phyloP scores from a whole-genome alignment of 2,329 filamentous ascomycete species.

The Diaporthe australafricana region DNA sequence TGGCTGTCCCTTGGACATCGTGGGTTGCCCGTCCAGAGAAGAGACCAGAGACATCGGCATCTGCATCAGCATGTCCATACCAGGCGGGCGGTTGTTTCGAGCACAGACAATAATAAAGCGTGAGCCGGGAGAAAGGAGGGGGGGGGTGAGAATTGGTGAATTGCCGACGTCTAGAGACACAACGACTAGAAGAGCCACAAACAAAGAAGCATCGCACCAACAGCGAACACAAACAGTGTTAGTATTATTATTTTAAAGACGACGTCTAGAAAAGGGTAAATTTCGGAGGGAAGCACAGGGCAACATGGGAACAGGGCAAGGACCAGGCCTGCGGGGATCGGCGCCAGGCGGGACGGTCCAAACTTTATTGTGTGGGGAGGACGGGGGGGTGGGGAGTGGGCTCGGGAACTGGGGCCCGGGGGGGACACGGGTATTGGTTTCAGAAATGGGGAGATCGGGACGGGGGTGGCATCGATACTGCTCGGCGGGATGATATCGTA shows the following conservation, averaged over 20 bases:
- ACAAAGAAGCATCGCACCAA: not conserved
- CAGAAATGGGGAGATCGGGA: slow-evolving; percentile 14
- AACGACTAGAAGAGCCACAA: not conserved
- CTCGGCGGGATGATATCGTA: slow-evolving; percentile 2
- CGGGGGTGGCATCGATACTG: slow-evolving; percentile 7
- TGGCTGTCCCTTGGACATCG: slow-evolving; percentile 1
- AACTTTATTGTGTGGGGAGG: slow-evolving; percentile 30
- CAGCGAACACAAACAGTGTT: slow-evolving; percentile 13
- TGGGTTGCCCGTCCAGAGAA: not conserved
- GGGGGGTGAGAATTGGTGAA: not conserved
- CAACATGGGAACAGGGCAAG: slow-evolving; percentile 31
- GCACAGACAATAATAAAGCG: not conserved
- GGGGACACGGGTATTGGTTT: slow-evolving; percentile 17
- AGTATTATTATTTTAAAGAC: not conserved
- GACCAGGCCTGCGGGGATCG: slow-evolving; percentile 34
- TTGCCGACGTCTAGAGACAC: slow-evolving; percentile 21
- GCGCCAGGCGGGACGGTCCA: slow-evolving; percentile 30
- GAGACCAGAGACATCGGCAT: not conserved
- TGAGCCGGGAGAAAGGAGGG: not conserved
- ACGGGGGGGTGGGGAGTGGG: not conserved
- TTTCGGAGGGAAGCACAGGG: slow-evolving; percentile 29
- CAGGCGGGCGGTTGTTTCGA: not conserved
- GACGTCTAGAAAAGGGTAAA: slow-evolving; percentile 34
- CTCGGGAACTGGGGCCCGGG: not conserved
- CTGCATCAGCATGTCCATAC: slow-evolving; percentile 18